Percentiles rank a stretch among this genome's conserved stretches.
phyloP scores from a whole-genome alignment of 139 green algal genomes.

The Chlorella sp. region DNA sequence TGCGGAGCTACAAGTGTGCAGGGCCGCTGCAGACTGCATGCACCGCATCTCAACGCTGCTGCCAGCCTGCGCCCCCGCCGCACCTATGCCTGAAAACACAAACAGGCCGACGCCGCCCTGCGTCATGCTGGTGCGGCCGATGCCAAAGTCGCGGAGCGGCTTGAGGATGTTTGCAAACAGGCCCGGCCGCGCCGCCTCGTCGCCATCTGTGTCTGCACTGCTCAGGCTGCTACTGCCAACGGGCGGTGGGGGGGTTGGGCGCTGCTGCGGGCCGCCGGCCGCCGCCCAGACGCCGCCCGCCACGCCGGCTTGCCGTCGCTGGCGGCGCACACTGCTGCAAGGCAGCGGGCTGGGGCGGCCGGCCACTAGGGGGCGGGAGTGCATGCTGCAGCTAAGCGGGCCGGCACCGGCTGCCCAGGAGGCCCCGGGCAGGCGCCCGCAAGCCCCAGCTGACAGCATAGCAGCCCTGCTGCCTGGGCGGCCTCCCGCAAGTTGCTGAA shows the following conservation, averaged over 20 bases:
- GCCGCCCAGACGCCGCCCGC: background rate
- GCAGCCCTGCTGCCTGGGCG: too few relatives aligned
- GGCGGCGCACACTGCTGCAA: background rate
- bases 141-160: conserved; percentile 86
- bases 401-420: background rate
- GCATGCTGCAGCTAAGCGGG: background rate
- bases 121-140: conserved; percentile 76
- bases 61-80: background rate
- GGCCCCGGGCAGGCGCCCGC: background rate
- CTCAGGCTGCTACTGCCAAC: background rate
- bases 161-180: conserved; percentile 63
- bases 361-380: background rate
- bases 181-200: background rate
- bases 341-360: background rate
- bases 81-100: conserved; percentile 73
- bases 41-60: background rate
- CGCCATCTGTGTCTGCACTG: background rate
- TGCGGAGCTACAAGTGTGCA: background rate
- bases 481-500: too few relatives aligned
- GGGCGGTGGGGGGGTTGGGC: background rate
- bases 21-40: background rate
- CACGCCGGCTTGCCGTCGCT: background rate
- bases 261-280: background rate
- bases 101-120: conserved; percentile 91
- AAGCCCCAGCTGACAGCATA: too few relatives aligned